Evolutionary conservation across 106 monocot genomes (phyloP), one percentile per base, ranked within the genome.

Genomic region (Dioscorea zingiberensis): DNA sequence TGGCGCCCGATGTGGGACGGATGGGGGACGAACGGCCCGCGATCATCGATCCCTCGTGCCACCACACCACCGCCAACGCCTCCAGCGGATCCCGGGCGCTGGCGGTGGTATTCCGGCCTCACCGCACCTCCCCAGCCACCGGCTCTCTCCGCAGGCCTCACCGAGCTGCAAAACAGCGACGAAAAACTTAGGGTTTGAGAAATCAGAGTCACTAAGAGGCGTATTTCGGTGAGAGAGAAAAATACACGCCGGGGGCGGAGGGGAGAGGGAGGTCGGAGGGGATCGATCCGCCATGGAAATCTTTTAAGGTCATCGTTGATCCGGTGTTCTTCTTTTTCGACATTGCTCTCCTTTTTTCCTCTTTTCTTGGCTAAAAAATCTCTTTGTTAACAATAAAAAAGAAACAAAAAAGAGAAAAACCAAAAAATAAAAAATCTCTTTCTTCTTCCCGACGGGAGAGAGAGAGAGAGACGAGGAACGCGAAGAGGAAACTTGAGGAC

Each of bases 201-300:
- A 23, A 53, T 19, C 16, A 13, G 38, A 26, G 21, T 14, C 13
- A 38, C 6, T 6, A 6, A 38, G 4, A 38, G 38, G 9, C 10
- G 38, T 38, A 38, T 10, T 38, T 38, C 38, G 9, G 10, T 18
- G 44, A 16, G 21, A 59, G 54, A 8, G 29, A 19, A 8, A 59
- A 66, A 71, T 90, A 94, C 94, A 71, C 71, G 82, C 91, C 94
- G 45, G 94, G 94, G 53, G 94, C 94, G 51, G 94, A 95, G 47
- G 94, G 94, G 55, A 95, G 91, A 56, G 87, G 67, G 44, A 88
- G 82, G 19, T 95, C 91, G 76, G 94, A 91, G 22, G 91, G 94
- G 76, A 95, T 95, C 69, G 94, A 87, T 24, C 94, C 94, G 74
- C 94, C 94, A 26, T 95, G 94, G 82, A 95, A 95, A 67, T 95